phyloP scores from a whole-genome alignment of 371 early-diverging fungal species.

The Mucor lusitanicus region DNA sequence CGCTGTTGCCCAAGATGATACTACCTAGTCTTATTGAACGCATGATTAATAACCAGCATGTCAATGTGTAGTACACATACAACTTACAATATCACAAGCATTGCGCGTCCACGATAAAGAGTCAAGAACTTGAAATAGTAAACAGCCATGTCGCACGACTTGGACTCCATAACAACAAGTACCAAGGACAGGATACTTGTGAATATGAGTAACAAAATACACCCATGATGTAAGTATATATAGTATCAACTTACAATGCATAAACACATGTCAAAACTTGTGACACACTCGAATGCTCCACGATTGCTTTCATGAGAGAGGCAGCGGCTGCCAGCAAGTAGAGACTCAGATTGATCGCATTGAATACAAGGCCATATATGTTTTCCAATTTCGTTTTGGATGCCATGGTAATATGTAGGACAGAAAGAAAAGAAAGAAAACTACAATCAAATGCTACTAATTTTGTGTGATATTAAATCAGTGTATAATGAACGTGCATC shows the following conservation, averaged over 20 bases:
- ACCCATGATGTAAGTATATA: too few relatives aligned
- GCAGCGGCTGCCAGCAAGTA: slow-evolving; percentile 29
- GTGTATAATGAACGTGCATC: too few relatives aligned
- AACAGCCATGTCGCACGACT: slow-evolving; percentile 12
- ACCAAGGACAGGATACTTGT: slow-evolving; percentile 30
- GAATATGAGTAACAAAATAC: background rate
- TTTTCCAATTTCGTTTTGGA: slow-evolving; percentile 39
- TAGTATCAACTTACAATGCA: slow-evolving; percentile 28
- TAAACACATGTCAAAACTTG: slow-evolving; percentile 41
- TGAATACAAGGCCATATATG: slow-evolving; percentile 29
- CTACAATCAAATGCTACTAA: too few relatives aligned
- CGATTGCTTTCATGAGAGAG: slow-evolving; percentile 21
- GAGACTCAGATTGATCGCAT: slow-evolving; percentile 24
- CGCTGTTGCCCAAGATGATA: slow-evolving; percentile 18
- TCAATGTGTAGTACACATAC: background rate
- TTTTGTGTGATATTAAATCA: too few relatives aligned
- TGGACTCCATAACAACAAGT: slow-evolving; percentile 29
- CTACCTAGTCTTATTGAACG: slow-evolving; percentile 10
- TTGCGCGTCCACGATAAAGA: slow-evolving; percentile 30
- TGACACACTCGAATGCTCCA: slow-evolving; percentile 17
- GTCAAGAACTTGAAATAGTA: slow-evolving; percentile 25
- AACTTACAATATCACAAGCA: slow-evolving; percentile 37
- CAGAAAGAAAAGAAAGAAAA: background rate
- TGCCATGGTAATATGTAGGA: slow-evolving; percentile 14
- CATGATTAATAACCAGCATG: slow-evolving; percentile 17